Evolutionary conservation across 768 basidiomycete genomes (phyloP), one percentile per base, ranked within the genome.

Genomic region (Amanita pseudoporphyria): DNA sequence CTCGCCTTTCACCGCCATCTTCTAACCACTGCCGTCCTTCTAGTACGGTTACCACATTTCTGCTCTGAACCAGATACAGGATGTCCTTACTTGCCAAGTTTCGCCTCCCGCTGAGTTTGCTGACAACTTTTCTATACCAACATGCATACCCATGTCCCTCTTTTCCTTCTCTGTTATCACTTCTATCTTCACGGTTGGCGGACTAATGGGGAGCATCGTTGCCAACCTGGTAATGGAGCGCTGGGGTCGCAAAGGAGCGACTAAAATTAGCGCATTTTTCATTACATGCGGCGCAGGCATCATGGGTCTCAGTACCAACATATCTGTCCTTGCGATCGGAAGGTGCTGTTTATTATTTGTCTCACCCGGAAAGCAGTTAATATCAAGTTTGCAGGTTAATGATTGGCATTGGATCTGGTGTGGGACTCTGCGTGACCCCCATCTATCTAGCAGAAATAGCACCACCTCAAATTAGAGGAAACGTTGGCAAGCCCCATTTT

Each of bases 21-120:
- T 30, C 2, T 39, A 45, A 3, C 32, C 26, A 24, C 45, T 45
- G 9, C n/a, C 18, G 3, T 1, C 16, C 43, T 42, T 28, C 55
- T 44, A 88, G 78, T 90, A 89, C 67, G 93, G 92, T n/a, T 96
- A 87, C 64, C 90, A 95, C 63, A 88, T 92, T 36, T 87, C 91
- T 1, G 84, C 84, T 13, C 76, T 97, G 52, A 97, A 97, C 63
- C 91, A 93, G 62, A 82, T 94, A 21, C 82, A 89, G 60, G 76
- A 75, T 4, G 79, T 84, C 37, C 61, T 93, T 50, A 89, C 85
- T 3, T 95, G 91, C 68, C 74, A 75, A 45, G 57, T 55, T 26
- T 49, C 56, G 6, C 54, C 63, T 28, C 57, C 62, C 40, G 26
- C 57, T 39, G 52, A 56, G 28, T 48, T 60, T 49, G 40, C 63